Evolutionary conservation across 2,329 filamentous ascomycete genomes (phyloP).

Genomic region (Hypoxylon sp.): DNA sequence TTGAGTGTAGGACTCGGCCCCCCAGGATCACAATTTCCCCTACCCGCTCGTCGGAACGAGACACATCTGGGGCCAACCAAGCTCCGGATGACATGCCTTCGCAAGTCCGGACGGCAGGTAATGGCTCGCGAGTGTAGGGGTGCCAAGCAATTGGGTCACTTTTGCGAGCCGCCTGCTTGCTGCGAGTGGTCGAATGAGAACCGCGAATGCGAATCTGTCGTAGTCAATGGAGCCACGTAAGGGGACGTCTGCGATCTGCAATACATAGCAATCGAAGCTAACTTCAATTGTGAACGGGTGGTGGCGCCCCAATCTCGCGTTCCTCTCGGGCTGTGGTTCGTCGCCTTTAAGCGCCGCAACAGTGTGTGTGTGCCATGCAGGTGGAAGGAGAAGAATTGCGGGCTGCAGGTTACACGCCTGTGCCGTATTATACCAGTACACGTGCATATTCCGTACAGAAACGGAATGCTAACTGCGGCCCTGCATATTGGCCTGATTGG

Average conservation of each 20-base stretch:
- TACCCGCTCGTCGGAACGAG: conserved; percentile 22
- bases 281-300: conserved; percentile 8
- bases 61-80: conserved; percentile 15
- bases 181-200: conserved; percentile 24
- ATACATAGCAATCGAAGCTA: conserved; percentile 5
- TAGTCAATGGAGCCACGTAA: conserved; percentile 40
- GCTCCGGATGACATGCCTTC: neutral
- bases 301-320: conserved; percentile 22
- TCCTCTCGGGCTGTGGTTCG: conserved; percentile 14
- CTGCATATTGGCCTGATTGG: conserved; percentile 18
- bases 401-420: conserved; percentile 22
- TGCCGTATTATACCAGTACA: neutral
- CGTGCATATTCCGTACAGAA: conserved; percentile 11
- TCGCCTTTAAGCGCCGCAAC: conserved; percentile 36
- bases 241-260: neutral
- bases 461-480: conserved; percentile 20
- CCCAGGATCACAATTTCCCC: conserved; percentile 26
- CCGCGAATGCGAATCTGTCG: conserved; percentile 12
- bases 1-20: conserved; percentile 25
- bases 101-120: conserved; percentile 6
- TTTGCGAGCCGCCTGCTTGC: conserved; percentile 9
- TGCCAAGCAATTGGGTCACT: conserved; percentile 14
- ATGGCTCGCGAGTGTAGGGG: conserved; percentile 12
- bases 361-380: neutral
- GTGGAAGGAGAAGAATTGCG: neutral